Percentiles rank a stretch among this genome's conserved stretches.
These are phyloP conservation scores for Celoporthe dispersa DNA, from an alignment of 2,329 filamentous ascomycete species.

Conservation along the genomic window DNA sequence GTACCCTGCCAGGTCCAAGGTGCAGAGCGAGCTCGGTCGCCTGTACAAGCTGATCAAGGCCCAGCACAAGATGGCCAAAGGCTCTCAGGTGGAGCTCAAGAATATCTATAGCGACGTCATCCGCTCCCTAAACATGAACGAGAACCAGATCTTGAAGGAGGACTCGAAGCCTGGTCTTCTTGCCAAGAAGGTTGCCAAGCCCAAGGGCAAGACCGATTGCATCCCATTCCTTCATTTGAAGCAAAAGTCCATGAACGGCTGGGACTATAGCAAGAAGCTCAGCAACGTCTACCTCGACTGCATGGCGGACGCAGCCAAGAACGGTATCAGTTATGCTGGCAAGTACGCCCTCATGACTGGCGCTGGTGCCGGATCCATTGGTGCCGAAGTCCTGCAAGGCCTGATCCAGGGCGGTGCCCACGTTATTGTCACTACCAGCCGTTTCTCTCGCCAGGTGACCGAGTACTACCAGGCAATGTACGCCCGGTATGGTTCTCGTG, in stretches of 20 bases:
- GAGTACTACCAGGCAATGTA: constrained; percentile 99
- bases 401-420: constrained; percentile 96
- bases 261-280: constrained; percentile 99
- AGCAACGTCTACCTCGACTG: constrained; percentile 92
- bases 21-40: constrained; percentile 90
- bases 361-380: constrained; percentile 95
- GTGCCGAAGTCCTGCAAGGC: constrained; percentile 93
- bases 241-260: constrained; percentile 89
- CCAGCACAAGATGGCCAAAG: constrained; percentile 96
- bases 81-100: constrained; percentile 96
- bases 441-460: constrained; percentile 95
- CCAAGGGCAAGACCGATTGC: constrained; percentile 93
- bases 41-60: constrained; percentile 99
- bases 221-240: constrained; percentile 98
- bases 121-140: constrained; percentile 94
- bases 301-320: constrained; percentile 83
- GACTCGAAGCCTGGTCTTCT: constrained; percentile 64
- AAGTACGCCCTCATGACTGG: constrained; percentile 99
- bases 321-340: constrained; percentile 88
- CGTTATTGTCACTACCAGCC: constrained; percentile 94
- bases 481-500: constrained; percentile 87
- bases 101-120: constrained; percentile 91
- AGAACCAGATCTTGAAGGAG: constrained; percentile 92
- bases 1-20: constrained; percentile 97
- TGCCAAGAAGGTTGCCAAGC: constrained; percentile 60